Conservation (phyloP, 116 monocot species). For the Posidonia oceanica region DNA sequence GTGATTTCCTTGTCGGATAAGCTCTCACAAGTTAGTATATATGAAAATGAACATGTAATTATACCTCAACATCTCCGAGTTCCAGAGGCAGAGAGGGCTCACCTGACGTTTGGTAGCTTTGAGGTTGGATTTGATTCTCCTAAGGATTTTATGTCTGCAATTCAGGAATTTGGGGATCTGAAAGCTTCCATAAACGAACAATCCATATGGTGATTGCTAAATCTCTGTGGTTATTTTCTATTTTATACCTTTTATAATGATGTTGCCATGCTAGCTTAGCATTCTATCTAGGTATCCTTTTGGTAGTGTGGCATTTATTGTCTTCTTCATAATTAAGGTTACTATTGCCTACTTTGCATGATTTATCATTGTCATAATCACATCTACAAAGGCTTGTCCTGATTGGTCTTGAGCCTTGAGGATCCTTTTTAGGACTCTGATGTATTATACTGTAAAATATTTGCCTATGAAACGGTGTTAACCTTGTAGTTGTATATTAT, state of each 20-base stretch:
- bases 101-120: constrained; percentile 74
- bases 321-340: too few relatives aligned
- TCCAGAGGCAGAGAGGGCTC: constrained; percentile 43
- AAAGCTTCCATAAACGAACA: constrained; percentile 18
- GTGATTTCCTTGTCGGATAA: constrained; percentile 32
- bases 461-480: too few relatives aligned
- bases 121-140: constrained; percentile 23
- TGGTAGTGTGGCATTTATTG: too few relatives aligned
- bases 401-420: too few relatives aligned
- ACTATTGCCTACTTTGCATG: too few relatives aligned
- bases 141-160: constrained; percentile 14
- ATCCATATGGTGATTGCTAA: constrained; percentile 14
- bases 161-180: constrained; percentile 18
- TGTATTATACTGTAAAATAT: too few relatives aligned
- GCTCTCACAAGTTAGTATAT: constrained; percentile 31
- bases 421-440: too few relatives aligned
- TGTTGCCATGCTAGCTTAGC: too few relatives aligned
- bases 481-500: too few relatives aligned
- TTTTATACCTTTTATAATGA: not conserved
- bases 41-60: constrained; percentile 48
- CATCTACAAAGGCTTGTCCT: too few relatives aligned
- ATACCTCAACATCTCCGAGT: constrained; percentile 78
- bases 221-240: not conserved
- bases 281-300: too few relatives aligned
- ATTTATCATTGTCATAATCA: too few relatives aligned